Evolutionary conservation across 108 stramenopile species (phyloP), one percentile per base, ranked within the genome.

Genomic region (Fistulifera solaris): DNA sequence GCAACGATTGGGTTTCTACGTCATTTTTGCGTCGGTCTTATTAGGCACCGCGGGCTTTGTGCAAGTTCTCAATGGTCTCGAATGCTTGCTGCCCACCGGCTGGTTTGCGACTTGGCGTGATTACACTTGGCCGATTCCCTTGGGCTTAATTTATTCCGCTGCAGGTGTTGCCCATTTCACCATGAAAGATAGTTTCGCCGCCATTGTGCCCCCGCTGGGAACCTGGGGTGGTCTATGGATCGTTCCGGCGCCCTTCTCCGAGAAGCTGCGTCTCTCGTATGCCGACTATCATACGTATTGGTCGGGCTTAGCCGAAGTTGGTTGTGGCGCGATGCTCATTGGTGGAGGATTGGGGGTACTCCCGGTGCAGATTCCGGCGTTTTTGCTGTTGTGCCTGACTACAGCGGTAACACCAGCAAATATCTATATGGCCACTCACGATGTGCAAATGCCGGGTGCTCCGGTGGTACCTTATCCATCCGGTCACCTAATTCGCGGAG

Each of bases 341-440:
- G 85, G 86, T 28, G 88, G 85, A 22, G 78, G 81, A 22, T 66
- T 81, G 39, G 48, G 71, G 41, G 63, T 86, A 35, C 22, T 70
- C 38, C 63, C 62, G 7, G 62, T 70, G 10, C 69, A 71, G 27
- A 46, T 83, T 26, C 71, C 75, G 6, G 79, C 85, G 27, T 61
- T 61, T 46, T 54, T 81, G 24, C 57, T 94, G 21, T 78, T 76
- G 15, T 40, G 68, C 19, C 60, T 94, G 49, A 83, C 83, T 8
- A 21, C 76, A 16, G 78, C 71, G 15, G 74, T 94, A 0, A 92
- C 93, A 23, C 88, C 88, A 15, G 89, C 93, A 2, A 94, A 94
- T 40, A 80, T 88, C 38, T 94, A 89, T 66, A 89, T 88, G 86
- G 87, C 66, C 54, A 89, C 93, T 8, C 93, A 94, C 59, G 89